A percentile compares a stretch with the other conserved stretches of the same genome.
These are phyloP conservation scores for Citrus sinensis DNA, from an alignment of 345 rosid species.

Conservation along the genomic window DVS_A1.0 CM039166.1:16955501-16956000, in stretches of 20 bases:
- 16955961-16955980: too few relatives aligned
- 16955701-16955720: not conserved
- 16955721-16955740: not conserved
- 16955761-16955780: not conserved
- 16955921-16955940: too few relatives aligned
- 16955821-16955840: not conserved
- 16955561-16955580: not conserved
- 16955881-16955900: too few relatives aligned
- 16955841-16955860: too few relatives aligned
- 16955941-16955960: too few relatives aligned
- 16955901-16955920: too few relatives aligned
- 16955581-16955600: not conserved
- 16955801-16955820: not conserved
- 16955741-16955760: not conserved
- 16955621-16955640: not conserved
- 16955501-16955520: too few relatives aligned
- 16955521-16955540: not conserved
- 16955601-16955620: not conserved
- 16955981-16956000: too few relatives aligned
- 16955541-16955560: not conserved
- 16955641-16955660: not conserved
- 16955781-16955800: not conserved
- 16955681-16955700: not conserved
- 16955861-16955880: too few relatives aligned
- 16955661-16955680: not conserved